Base-by-base conservation (phyloP, 176 grass and related monocot genomes). In the Paspalum notatum region DNA sequence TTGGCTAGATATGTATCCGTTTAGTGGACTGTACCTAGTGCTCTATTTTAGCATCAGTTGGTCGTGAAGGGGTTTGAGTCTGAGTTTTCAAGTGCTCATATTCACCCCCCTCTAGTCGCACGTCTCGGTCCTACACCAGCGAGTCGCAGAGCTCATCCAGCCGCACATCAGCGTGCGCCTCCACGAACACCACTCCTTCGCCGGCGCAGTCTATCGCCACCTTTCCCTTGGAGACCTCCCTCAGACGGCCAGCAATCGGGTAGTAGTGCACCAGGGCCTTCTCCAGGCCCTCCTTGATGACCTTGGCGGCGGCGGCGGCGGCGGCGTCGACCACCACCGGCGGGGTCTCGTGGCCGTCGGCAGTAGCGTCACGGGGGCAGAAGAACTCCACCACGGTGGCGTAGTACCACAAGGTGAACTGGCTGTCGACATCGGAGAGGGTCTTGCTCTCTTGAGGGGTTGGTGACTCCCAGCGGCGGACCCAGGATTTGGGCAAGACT, bases 341-440 rank as follows among this genome's bases (percentile, higher is more conserved):
- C 32, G 44, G 44, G 22, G 7, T 26, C 53, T 15, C n/a, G 7
- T 54, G 16, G 51, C 7, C 53, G 53, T 55, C 32, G 32, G 32
- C 53, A 9, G 25, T 1, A 6, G 38, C 58, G 58, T 27, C 15
- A 11, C 13, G 38, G 12, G 15, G 72, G 72, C 40, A 7, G 72
- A 60, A 75, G 72, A 75, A 75, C n/a, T 75, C 54, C 7, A 75
- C 54, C 18, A 7, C 54, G 11, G 72, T 42, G 52, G 12, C 20
- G 38, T 74, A 74, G 52, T 22, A 74, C 52, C 52, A 4, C 20
- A 57, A 1, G 18, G 45, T 6, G 15, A 7, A 9, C 47, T 71
- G 68, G 44, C 20, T 75, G n/a, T 75, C 72, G 7, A 75, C 39
- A 3, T 75, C 39, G 13, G 72, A 75, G 72, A 75, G 72, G 54